Percentiles rank a stretch among this genome's conserved stretches.
Conservation (phyloP, 495 filamentous ascomycete species). For the Podospora pseudoanserina region DNA sequence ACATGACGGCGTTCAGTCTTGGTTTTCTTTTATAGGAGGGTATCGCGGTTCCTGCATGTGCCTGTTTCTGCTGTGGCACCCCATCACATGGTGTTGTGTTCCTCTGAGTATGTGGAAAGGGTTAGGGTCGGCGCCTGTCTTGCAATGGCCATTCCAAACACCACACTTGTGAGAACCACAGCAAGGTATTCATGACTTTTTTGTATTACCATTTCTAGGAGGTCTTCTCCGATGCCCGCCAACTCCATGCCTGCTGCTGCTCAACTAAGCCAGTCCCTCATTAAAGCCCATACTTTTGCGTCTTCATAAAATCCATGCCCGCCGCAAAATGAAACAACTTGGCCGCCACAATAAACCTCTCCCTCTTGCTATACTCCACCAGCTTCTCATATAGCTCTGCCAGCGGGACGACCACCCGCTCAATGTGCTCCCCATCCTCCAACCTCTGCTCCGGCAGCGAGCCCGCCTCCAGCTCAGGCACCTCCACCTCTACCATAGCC, state of each 20-base stretch:
- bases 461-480: slow-evolving; percentile 54
- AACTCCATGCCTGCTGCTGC: not conserved
- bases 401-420: slow-evolving; percentile 71
- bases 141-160: too few species aligned
- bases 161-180: too few species aligned
- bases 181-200: not conserved
- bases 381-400: slow-evolving; percentile 49
- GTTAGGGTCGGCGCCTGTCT: not conserved
- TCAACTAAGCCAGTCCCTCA: not conserved
- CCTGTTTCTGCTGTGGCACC: not conserved
- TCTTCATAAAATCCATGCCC: slow-evolving; percentile 42
- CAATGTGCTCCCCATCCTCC: slow-evolving; percentile 82
- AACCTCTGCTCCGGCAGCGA: slow-evolving; percentile 59
- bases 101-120: not conserved
- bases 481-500: slow-evolving; percentile 73
- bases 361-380: slow-evolving; percentile 40
- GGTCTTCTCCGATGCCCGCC: not conserved
- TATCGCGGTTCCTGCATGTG: not conserved
- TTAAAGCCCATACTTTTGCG: slow-evolving; percentile 34
- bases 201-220: not conserved
- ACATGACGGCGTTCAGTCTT: not conserved
- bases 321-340: slow-evolving; percentile 47
- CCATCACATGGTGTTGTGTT: not conserved
- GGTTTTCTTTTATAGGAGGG: not conserved
- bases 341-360: slow-evolving; percentile 37